Conservation (phyloP, 2,329 filamentous ascomycete genomes). For the Dactylellina parvicollis region DNA sequence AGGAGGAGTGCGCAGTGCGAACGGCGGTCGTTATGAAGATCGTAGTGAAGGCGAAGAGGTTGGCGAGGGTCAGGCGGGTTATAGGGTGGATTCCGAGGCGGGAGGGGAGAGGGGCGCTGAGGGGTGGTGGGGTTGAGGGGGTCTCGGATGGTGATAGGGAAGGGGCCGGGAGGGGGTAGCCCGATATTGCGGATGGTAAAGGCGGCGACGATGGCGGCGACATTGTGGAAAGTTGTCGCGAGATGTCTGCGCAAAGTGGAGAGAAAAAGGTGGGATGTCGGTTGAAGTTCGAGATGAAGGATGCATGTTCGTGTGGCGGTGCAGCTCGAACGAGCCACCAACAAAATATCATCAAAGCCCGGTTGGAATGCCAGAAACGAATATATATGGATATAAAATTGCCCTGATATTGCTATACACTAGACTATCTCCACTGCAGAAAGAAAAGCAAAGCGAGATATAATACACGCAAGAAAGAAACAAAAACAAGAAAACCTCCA, state of each 20-base stretch:
- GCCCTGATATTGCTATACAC: too few species aligned
- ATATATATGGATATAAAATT: too few species aligned
- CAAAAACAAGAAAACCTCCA: constrained; percentile 41
- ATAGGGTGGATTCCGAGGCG: constrained; percentile 72
- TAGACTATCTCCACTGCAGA: too few species aligned
- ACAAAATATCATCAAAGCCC: constrained; percentile 9
- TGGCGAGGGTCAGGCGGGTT: constrained; percentile 73
- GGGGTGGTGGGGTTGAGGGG: constrained; percentile 56
- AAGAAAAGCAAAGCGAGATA: too few species aligned
- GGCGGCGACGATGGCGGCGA: constrained; percentile 5
- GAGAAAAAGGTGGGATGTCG: background rate
- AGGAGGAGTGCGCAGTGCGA: constrained; percentile 77
- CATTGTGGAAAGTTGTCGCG: constrained; percentile 23
- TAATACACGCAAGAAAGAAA: constrained; percentile 30
- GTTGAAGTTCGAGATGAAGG: background rate
- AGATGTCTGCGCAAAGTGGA: background rate
- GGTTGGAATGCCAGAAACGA: too few species aligned
- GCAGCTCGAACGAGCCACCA: background rate
- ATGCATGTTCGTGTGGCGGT: constrained; percentile 16
- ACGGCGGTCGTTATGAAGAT: constrained; percentile 76
- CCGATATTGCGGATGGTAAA: constrained; percentile 2
- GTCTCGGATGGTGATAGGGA: constrained; percentile 55
- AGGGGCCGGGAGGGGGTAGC: constrained; percentile 39
- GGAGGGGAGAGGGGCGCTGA: constrained; percentile 34
- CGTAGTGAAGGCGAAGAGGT: constrained; percentile 71